phyloP scores from a whole-genome alignment of 495 filamentous ascomycete genomes.

The Beverwykella pulmonaria region DNA sequence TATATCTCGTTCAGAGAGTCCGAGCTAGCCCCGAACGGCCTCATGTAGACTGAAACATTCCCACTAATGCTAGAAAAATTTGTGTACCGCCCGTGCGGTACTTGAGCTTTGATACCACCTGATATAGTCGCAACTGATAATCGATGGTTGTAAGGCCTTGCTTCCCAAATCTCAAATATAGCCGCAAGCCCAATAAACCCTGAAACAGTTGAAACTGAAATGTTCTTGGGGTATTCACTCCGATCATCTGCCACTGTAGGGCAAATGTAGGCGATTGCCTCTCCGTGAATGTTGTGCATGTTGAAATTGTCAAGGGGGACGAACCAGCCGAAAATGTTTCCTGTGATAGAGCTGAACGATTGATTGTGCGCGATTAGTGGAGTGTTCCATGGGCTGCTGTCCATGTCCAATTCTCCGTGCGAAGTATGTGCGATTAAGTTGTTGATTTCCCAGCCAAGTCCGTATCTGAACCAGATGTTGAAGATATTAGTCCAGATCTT shows the following conservation, averaged over 20 bases:
- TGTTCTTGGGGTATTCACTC: not conserved
- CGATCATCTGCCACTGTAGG: not conserved
- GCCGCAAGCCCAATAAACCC: not conserved
- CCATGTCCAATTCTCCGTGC: conserved; percentile 2
- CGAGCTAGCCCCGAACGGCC: conserved; percentile 3
- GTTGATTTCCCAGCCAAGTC: conserved; percentile 16
- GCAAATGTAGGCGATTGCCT: not conserved
- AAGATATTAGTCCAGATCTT: conserved; percentile 13
- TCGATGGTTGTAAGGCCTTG: conserved; percentile 17
- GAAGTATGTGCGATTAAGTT: conserved; percentile 20
- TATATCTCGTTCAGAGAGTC: conserved; percentile 17
- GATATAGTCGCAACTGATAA: conserved; percentile 5
- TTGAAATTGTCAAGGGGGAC: conserved; percentile 14
- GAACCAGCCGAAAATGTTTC: conserved; percentile 11
- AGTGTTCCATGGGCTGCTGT: not conserved
- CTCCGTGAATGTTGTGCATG: conserved; percentile 10
- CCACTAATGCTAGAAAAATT: conserved; percentile 21
- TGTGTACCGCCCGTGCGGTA: conserved; percentile 17
- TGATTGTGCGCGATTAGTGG: conserved; percentile 18
- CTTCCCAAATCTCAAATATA: conserved; percentile 1
- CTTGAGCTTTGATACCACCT: conserved; percentile 1
- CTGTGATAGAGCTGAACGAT: conserved; percentile 16
- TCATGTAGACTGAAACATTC: not conserved
- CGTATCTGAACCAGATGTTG: conserved; percentile 9
- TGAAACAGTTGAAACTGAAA: conserved; percentile 12